Conservation (phyloP, 768 basidiomycete species). For the Lactarius sanguifluus region DNA sequence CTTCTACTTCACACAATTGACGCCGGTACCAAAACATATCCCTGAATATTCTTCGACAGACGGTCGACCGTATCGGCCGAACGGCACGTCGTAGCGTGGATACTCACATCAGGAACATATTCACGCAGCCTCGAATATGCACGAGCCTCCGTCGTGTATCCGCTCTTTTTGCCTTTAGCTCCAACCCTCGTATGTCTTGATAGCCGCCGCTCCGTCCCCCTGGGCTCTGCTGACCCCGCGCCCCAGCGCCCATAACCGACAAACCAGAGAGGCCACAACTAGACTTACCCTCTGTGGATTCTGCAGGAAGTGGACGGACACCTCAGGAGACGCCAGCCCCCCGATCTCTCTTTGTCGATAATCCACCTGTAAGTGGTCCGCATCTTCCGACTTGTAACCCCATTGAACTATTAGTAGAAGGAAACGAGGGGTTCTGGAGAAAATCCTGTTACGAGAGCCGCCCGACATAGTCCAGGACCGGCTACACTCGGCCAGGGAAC, state of each 20-base stretch:
- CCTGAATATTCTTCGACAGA: slow-evolving; percentile 41
- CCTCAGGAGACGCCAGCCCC: background rate
- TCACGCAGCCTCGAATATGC: slow-evolving; percentile 66
- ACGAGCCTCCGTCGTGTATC: slow-evolving; percentile 70
- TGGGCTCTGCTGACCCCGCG: background rate
- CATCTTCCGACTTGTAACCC: background rate
- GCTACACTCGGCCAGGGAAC: slow-evolving; percentile 1
- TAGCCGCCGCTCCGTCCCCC: too few species aligned
- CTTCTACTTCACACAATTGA: slow-evolving; percentile 6
- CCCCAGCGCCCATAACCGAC: slow-evolving; percentile 52
- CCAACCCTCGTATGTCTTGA: slow-evolving; percentile 59
- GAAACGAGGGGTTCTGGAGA: slow-evolving; percentile 5
- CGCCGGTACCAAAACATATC: background rate
- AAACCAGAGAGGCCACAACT: slow-evolving; percentile 49
- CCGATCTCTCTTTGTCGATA: background rate
- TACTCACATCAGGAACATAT: slow-evolving; percentile 68
- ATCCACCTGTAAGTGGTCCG: slow-evolving; percentile 7
- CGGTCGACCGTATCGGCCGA: slow-evolving; percentile 67
- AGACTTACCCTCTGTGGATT: slow-evolving; percentile 29
- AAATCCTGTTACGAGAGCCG: background rate
- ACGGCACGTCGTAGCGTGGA: slow-evolving; percentile 66
- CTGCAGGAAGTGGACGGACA: background rate
- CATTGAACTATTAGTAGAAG: background rate
- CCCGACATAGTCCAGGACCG: slow-evolving; percentile 12
- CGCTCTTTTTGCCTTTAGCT: slow-evolving; percentile 65